Conservation (phyloP, 768 basidiomycete genomes). For the Trametes cinnabarina region DNA sequence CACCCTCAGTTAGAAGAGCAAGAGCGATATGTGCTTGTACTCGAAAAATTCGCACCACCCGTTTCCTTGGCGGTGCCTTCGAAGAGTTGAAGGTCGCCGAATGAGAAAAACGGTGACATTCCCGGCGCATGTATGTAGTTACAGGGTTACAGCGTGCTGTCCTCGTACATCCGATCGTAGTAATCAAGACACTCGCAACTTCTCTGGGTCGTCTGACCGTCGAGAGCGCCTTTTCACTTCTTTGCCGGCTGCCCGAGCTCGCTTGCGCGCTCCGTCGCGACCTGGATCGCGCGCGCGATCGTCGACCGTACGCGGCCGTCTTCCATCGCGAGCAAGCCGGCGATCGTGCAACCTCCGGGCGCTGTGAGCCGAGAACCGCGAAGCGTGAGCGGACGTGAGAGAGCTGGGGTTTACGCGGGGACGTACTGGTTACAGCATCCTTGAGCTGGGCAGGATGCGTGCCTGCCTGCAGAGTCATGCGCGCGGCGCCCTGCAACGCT, state of each 20-base stretch:
- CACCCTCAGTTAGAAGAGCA: slow-evolving; percentile 12
- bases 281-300: slow-evolving; percentile 91
- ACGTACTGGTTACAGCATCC: slow-evolving; percentile 93
- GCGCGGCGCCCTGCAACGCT: slow-evolving; percentile 95
- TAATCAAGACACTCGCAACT: slow-evolving; percentile 9
- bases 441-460: slow-evolving; percentile 95
- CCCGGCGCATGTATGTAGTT: not conserved
- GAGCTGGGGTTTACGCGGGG: not conserved
- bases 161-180: not conserved
- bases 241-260: slow-evolving; percentile 73
- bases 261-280: slow-evolving; percentile 87
- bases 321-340: slow-evolving; percentile 92
- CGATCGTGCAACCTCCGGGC: slow-evolving; percentile 97
- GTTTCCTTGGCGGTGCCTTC: slow-evolving; percentile 28
- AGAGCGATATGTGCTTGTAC: slow-evolving; percentile 17
- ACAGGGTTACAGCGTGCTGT: not conserved
- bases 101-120: slow-evolving; percentile 26
- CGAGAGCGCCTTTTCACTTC: slow-evolving; percentile 35
- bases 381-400: not conserved
- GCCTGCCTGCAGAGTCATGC: slow-evolving; percentile 90
- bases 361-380: slow-evolving; percentile 45
- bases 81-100: slow-evolving; percentile 25
- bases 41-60: slow-evolving; percentile 18
- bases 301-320: slow-evolving; percentile 92
- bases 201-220: not conserved